Evolutionary conservation across 2,329 filamentous ascomycete genomes (phyloP).

Genomic region (Scedosporium apiospermum): DNA sequence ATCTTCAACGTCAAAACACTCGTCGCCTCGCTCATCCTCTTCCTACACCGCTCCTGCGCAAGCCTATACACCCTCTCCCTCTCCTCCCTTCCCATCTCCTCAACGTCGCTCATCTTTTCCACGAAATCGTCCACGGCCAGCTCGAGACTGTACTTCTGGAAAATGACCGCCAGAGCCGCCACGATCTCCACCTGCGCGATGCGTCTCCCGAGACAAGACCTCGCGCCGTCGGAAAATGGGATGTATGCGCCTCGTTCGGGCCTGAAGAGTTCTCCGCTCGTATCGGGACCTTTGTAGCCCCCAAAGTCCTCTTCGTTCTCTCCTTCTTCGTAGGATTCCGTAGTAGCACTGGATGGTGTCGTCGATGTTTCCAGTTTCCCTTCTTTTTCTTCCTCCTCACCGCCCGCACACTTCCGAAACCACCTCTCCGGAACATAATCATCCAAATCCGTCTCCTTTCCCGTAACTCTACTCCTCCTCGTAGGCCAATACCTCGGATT

Average conservation of each 20-base stretch:
- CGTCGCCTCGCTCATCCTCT: constrained; percentile 43
- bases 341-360: too few species aligned
- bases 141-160: constrained; percentile 56
- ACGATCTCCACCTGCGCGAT: constrained; percentile 52
- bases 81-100: constrained; percentile 33
- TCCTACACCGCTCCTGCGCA: constrained; percentile 45
- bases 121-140: constrained; percentile 56
- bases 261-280: constrained; percentile 50
- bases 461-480: constrained; percentile 32
- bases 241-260: constrained; percentile 47
- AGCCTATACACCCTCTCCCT: constrained; percentile 48
- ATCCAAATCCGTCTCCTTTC: constrained; percentile 45
- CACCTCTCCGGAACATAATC: constrained; percentile 67
- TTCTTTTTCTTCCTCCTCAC: constrained; percentile 10
- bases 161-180: constrained; percentile 43
- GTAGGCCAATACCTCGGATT: constrained; percentile 67
- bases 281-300: constrained; percentile 51
- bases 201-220: constrained; percentile 47
- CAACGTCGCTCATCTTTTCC: constrained; percentile 8
- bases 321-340: constrained; percentile 18
- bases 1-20: constrained; percentile 67
- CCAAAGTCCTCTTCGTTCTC: constrained; percentile 45
- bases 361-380: constrained; percentile 10
- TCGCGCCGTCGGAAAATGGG: constrained; percentile 48
- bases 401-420: constrained; percentile 32